A percentile compares a stretch with the other conserved stretches of the same genome.
These are phyloP conservation scores for Naganishia sp. DNA, from an alignment of 1,284 basidiomycete genomes.

Conservation along the genomic window DNA sequence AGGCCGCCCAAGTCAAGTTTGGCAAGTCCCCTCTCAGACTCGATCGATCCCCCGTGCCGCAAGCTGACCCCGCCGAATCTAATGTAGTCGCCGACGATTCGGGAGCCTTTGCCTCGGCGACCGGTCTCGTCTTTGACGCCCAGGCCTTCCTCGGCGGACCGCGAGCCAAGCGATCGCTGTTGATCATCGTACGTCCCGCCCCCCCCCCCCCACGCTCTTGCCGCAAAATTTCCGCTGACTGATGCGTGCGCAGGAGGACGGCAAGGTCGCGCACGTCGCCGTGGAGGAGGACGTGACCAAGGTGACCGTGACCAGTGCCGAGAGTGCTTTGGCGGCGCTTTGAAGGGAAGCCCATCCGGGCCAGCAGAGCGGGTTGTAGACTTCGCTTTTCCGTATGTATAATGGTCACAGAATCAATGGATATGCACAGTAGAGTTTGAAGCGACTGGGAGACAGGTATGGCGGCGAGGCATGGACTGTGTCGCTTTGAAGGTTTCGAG, in stretches of 20 bases:
- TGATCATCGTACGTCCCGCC: conserved; percentile 40
- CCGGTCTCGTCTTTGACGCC: conserved; percentile 69
- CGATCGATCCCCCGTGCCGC: not conserved
- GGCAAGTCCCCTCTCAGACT: conserved; percentile 38
- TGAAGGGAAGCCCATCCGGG: conserved; percentile 18
- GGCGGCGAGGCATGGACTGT: no score
- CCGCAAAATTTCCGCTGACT: not conserved
- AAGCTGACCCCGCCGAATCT: conserved; percentile 7
- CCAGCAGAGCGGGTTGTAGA: conserved; percentile 17
- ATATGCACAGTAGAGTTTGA: no score
- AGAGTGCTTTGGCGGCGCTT: conserved; percentile 57
- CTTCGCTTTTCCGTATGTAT: not conserved
- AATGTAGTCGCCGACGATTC: conserved; percentile 64
- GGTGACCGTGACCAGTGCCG: conserved; percentile 63
- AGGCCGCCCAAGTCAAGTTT: conserved; percentile 46
- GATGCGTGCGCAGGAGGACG: conserved; percentile 62
- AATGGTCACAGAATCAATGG: not conserved
- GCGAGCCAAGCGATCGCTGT: conserved; percentile 63
- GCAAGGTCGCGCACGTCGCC: conserved; percentile 60
- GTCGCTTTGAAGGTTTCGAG: no score
- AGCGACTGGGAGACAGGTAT: no score
- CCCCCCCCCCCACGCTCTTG: no score
- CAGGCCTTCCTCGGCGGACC: conserved; percentile 63
- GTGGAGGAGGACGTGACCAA: conserved; percentile 64
- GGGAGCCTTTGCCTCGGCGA: conserved; percentile 60